Conservation (phyloP, 2,329 filamentous ascomycete species). For the Aspergillus niger region DNA sequence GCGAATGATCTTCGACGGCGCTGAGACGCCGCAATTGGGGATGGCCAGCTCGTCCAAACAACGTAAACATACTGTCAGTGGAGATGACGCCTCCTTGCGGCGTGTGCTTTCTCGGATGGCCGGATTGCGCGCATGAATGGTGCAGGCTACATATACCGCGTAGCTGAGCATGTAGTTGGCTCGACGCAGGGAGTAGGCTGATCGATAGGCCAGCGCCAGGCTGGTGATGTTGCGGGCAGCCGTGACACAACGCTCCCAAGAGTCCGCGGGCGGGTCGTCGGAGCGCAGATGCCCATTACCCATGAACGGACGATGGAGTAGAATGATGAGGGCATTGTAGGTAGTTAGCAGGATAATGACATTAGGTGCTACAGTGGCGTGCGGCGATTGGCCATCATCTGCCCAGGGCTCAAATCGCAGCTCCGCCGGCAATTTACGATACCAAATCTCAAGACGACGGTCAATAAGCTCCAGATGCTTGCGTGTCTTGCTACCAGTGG, state of each 20-base stretch:
- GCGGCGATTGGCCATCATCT: conserved; percentile 8
- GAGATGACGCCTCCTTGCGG: conserved; percentile 1
- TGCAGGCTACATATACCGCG: conserved; percentile 47
- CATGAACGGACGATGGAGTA: conserved; percentile 51
- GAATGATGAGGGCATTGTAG: conserved; percentile 48
- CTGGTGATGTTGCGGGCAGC: conserved; percentile 42
- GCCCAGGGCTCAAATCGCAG: conserved; percentile 28
- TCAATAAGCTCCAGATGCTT: conserved; percentile 25
- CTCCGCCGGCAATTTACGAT: conserved; percentile 27
- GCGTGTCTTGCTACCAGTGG: conserved; percentile 27
- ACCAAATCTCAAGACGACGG: conserved; percentile 29
- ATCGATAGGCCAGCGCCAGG: conserved; percentile 39
- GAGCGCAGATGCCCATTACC: conserved; percentile 33
- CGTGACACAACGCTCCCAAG: conserved; percentile 37
- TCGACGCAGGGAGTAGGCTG: conserved; percentile 43
- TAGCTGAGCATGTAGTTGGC: conserved; percentile 49
- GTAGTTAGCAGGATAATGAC: conserved; percentile 36
- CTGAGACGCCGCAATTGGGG: conserved; percentile 9
- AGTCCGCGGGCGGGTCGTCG: conserved; percentile 18
- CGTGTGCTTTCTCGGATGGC: conserved; percentile 11
- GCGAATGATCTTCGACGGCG: conserved; percentile 11
- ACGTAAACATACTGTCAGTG: not conserved
- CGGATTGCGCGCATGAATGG: conserved; percentile 44
- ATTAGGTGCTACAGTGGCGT: conserved; percentile 29
- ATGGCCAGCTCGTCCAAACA: conserved; percentile 12